A percentile compares a stretch with the other conserved stretches of the same genome.
phyloP scores from a whole-genome alignment of 768 basidiomycete genomes.

The Serendipita indica region DNA sequence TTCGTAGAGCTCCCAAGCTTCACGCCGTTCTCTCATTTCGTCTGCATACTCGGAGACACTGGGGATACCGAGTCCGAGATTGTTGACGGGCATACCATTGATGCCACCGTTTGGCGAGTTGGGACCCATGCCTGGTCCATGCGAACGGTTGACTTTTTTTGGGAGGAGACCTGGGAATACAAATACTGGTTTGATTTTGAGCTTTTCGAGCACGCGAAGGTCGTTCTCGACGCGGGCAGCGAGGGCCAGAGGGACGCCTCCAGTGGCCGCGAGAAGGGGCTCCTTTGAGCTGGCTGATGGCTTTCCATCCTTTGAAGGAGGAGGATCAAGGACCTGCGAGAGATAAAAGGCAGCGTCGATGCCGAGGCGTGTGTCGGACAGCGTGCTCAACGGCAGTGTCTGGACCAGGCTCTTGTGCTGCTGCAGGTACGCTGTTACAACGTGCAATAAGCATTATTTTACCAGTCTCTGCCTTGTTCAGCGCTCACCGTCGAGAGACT shows the following conservation, averaged over 20 bases:
- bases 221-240: conserved; percentile 81
- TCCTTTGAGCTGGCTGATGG: conserved; percentile 27
- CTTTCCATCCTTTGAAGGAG: conserved; percentile 39
- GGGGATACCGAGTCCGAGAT: conserved; percentile 9
- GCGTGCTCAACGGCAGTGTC: conserved; percentile 60
- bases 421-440: conserved; percentile 50
- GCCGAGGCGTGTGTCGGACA: conserved; percentile 86
- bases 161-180: conserved; percentile 85
- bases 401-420: conserved; percentile 75
- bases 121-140: conserved; percentile 37
- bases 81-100: neutral
- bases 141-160: conserved; percentile 54
- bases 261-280: conserved; percentile 85
- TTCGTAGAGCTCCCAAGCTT: conserved; percentile 93
- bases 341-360: conserved; percentile 94
- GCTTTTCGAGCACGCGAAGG: conserved; percentile 75
- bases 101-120: neutral
- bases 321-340: conserved; percentile 55
- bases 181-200: conserved; percentile 95
- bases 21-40: conserved; percentile 56
- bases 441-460: neutral
- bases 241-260: conserved; percentile 83
- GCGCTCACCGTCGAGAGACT: conserved; percentile 62
- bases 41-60: conserved; percentile 31
- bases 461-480: neutral